Evolutionary conservation across 345 rosid genomes (phyloP).

Genomic region (Linum tenue): DNA sequence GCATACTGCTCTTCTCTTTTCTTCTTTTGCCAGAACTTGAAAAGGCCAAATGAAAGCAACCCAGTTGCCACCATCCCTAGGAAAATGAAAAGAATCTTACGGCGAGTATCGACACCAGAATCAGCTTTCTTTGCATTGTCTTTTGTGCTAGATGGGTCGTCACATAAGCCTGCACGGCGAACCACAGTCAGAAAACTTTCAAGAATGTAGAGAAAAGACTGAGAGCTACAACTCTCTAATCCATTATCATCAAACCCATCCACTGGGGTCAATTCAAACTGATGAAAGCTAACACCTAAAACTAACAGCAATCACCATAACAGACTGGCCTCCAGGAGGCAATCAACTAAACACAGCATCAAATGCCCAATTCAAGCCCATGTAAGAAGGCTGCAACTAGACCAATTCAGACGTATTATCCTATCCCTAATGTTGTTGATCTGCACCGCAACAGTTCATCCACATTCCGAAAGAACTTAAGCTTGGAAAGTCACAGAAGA

Average conservation of each 20-base stretch:
- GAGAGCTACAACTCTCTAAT: not conserved
- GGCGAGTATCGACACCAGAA: conserved; percentile 37
- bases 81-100: conserved; percentile 40
- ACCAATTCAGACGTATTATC: too few species aligned
- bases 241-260: not conserved
- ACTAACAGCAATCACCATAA: not conserved
- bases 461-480: not conserved
- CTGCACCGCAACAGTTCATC: too few species aligned
- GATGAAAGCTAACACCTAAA: not conserved
- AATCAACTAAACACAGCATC: too few species aligned
- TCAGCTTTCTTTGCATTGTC: conserved; percentile 29
- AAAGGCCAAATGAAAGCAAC: conserved; percentile 52
- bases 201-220: not conserved
- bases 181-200: not conserved
- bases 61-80: conserved; percentile 41
- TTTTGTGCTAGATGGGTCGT: conserved; percentile 24
- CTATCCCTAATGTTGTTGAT: not conserved
- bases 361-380: too few species aligned
- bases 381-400: too few species aligned
- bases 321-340: too few species aligned
- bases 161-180: conserved; percentile 38
- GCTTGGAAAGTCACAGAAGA: not conserved
- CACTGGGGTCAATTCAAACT: not conserved
- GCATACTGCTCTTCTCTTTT: conserved; percentile 96
- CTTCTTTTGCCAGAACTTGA: conserved; percentile 93